phyloP scores from a whole-genome alignment of 2,329 filamentous ascomycete species.

The Neopestalotiopsis rosae region DNA sequence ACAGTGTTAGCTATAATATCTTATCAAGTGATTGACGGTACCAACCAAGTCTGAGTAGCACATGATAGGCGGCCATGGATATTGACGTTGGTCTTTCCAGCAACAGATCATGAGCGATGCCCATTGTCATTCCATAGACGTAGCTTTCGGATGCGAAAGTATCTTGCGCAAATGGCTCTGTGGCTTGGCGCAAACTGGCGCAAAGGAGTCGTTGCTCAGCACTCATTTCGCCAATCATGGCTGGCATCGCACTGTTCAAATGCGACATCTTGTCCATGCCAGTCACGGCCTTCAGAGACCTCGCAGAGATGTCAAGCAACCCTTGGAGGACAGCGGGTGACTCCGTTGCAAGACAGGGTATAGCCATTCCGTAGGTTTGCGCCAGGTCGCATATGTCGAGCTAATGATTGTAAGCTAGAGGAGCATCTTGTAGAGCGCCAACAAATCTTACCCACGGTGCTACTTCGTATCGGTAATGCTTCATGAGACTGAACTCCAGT shows the following conservation, averaged over 20 bases:
- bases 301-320: conserved; percentile 25
- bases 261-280: background rate
- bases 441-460: conserved; percentile 47
- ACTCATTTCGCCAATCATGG: background rate
- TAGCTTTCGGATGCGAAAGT: background rate
- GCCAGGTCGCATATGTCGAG: conserved; percentile 48
- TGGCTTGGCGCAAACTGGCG: background rate
- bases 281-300: background rate
- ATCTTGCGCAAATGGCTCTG: background rate
- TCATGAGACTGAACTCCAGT: conserved; percentile 37
- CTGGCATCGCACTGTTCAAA: no score
- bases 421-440: background rate
- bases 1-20: background rate
- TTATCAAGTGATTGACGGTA: background rate
- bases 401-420: conserved; percentile 27
- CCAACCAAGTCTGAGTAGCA: conserved; percentile 17
- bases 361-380: conserved; percentile 45
- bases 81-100: background rate
- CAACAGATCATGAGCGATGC: background rate
- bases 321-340: conserved; percentile 32
- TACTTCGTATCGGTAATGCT: conserved; percentile 50
- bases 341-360: conserved; percentile 36
- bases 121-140: background rate
- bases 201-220: background rate
- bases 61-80: background rate